Base-by-base conservation (phyloP, 1,139 yeast genomes). In the Komagataea norvegica region DNA sequence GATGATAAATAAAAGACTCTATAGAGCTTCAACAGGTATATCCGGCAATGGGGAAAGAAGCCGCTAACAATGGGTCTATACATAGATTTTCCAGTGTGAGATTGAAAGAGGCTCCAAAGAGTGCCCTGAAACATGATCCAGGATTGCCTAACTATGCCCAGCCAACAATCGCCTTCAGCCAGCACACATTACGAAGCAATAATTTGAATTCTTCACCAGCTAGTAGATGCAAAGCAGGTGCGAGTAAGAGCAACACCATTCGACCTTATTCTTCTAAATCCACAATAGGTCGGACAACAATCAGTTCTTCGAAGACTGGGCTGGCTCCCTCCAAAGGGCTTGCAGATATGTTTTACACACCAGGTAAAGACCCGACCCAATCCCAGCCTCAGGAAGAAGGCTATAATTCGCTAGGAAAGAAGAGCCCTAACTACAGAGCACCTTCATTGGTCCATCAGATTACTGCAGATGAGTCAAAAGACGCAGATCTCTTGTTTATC, bases 141-240 rank as follows among this genome's bases (percentile, higher is more conserved):
- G 25, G 33, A 17, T 25, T 35, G 13, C 46, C 46, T 31, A 31
- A 35, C 21, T 43, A 43, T 38, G 46, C 46, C 4, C 44, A 41
- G 19, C 38, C 44, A 5, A 43, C 46, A 2, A 29, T 43, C 10
- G 34, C 44, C 5, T 43, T 34, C 20, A 24, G 22, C 9, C 37
- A 37, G 16, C 43, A 38, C 19, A 19, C 18, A 10, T 34, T 36
- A 4, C 11, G 31, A 20, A 33, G 29, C 3, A 31, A 21, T n/a
- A 25, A 19, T 3, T 10, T 19, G 14, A 33, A 34, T 18, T 28
- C 30, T 9, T 18, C 26, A 28, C 9, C 31, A 15, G 14, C 21
- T 7, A 13, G 3, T 18, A 34, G 25, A n/a, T 18, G 24, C 15
- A 38, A 28, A 13, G 41, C 41, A 9, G 41, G 41, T 20, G 16